phyloP scores from a whole-genome alignment of 2,329 filamentous ascomycete genomes.

The Plenodomus tracheiphilus region DNA sequence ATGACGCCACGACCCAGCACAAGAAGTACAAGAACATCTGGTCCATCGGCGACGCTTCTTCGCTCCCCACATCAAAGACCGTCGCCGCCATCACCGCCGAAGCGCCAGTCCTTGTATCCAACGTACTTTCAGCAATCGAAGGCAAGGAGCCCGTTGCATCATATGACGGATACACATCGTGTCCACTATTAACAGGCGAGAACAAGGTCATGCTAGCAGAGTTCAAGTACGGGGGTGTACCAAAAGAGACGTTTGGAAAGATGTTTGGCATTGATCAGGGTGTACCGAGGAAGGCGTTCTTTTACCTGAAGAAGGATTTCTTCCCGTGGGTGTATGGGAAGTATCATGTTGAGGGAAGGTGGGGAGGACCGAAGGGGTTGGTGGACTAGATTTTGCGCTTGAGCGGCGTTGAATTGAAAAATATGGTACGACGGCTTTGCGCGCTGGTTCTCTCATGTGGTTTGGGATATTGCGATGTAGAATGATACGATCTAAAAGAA shows the following conservation, averaged over 20 bases:
- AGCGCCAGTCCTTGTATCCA: slow-evolving; percentile 41
- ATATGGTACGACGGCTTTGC: too few relatives aligned
- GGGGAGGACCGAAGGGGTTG: slow-evolving; percentile 63
- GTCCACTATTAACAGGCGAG: slow-evolving; percentile 52
- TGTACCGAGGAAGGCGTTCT: slow-evolving; percentile 60
- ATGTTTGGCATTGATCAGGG: slow-evolving; percentile 61
- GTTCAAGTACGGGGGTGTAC: slow-evolving; percentile 66
- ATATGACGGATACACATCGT: slow-evolving; percentile 48
- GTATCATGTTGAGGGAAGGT: slow-evolving; percentile 64
- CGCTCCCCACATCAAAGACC: slow-evolving; percentile 46
- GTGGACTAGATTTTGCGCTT: background rate
- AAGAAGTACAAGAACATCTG: slow-evolving; percentile 46
- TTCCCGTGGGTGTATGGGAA: slow-evolving; percentile 69
- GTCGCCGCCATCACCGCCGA: slow-evolving; percentile 45
- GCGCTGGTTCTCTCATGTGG: too few relatives aligned
- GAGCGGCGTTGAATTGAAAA: too few relatives aligned
- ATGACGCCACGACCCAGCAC: slow-evolving; percentile 41
- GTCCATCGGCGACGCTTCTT: slow-evolving; percentile 45
- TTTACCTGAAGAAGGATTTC: slow-evolving; percentile 67
- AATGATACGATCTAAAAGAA: too few relatives aligned
- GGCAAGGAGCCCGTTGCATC: slow-evolving; percentile 25
- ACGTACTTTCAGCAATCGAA: slow-evolving; percentile 36
- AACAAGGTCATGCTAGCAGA: slow-evolving; percentile 67
- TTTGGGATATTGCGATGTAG: too few relatives aligned
- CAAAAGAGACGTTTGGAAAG: slow-evolving; percentile 64